Evolutionary conservation across 164 flowering plant genomes (phyloP).

Genomic region (Vitis labrusca): DNA sequence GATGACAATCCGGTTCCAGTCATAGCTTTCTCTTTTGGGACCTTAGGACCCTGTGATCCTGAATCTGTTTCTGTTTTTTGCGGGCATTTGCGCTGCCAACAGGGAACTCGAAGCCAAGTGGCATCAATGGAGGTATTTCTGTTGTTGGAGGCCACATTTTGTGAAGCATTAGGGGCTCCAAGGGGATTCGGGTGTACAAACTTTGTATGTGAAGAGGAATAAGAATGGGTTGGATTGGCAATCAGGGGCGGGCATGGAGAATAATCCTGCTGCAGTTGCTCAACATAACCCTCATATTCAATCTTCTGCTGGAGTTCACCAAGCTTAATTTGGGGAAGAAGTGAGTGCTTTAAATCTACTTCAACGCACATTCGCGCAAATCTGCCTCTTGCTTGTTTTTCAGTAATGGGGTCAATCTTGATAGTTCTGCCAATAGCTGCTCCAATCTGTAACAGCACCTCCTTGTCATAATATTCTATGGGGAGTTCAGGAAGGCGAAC

Average conservation of each 20-base stretch:
- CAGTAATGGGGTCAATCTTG: background rate
- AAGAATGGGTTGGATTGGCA: background rate
- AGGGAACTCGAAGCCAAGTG: no score
- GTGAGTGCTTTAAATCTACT: background rate
- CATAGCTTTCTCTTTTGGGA: background rate
- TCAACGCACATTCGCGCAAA: background rate
- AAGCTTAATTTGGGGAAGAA: background rate
- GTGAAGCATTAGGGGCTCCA: background rate
- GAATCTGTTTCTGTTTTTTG: no score
- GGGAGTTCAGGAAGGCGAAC: background rate
- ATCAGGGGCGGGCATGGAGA: no score
- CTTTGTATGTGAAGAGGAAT: background rate
- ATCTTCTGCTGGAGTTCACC: background rate
- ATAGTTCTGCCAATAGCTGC: background rate
- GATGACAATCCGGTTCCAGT: background rate
- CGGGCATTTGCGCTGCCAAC: no score
- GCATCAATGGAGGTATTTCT: no score
- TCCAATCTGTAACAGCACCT: background rate
- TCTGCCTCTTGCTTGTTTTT: background rate
- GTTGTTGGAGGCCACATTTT: no score
- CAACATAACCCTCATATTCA: background rate
- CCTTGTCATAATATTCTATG: background rate
- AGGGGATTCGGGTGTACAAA: background rate
- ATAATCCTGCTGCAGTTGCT: background rate
- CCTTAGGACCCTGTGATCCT: no score